Base-by-base conservation (phyloP, 2,329 filamentous ascomycete genomes). In the Massarina eburnea region DNA sequence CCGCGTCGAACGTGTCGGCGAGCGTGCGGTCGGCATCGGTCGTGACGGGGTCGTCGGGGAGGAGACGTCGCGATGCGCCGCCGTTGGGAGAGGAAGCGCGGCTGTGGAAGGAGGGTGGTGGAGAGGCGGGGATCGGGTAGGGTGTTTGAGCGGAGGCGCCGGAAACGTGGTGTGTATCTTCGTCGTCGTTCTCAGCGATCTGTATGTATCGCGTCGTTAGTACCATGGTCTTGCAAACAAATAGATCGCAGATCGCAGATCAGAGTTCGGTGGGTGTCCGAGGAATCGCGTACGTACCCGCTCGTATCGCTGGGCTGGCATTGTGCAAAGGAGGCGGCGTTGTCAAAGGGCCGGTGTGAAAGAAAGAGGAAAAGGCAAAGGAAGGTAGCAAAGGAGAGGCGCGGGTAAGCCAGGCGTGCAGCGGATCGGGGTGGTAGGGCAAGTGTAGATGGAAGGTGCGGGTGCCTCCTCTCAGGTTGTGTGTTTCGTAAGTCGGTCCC, bases 1-100 rank as follows among this genome's bases (percentile, higher is more conserved):
- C 88, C 9, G 71, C 72, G 66, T 90, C 92, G 70, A 99, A 99
- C 1, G 94, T 91, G 67, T 97, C 92, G 58, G 89, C 89, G 12
- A 99, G 80, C n/a, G 89, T 86, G 51, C 87, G 80, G 61, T 96
- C 85, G 49, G 90, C 86, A 47, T 81, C 76, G 56, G 71, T 74
- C 43, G 70, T 65, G 45, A 75, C 70, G 30, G 76, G 75, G 55
- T 80, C 76, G 51, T 77, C 73, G 41, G 78, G 75, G 70, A 76
- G 77, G 73, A 73, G 73, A 43, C 76, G 78, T 50, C 75, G 73
- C 36, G 77, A 75, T 17, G 76, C 70, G 38, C 73, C 73, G 36
- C 73, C 73, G 9, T 73, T 70, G 24, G 79, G 80, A 27, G 88
- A 91, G 1, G 90, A 90, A 24, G 86, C 79, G 66, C 88, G 83